Evolutionary conservation across 225 moss, liverwort and hornwort genomes (phyloP).

Genomic region (Physcomitrium patens): DNA sequence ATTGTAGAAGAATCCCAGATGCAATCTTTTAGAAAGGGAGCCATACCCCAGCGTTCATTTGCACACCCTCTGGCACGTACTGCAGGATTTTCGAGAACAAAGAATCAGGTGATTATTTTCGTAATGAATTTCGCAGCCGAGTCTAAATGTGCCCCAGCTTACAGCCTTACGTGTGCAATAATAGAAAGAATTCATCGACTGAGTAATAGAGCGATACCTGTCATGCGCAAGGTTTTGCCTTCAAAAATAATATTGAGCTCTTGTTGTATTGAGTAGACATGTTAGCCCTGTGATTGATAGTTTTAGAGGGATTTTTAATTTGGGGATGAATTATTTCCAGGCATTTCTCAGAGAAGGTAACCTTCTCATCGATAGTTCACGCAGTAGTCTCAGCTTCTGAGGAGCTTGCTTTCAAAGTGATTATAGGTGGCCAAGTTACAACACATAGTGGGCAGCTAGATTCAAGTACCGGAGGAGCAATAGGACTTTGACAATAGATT

Average conservation of each 20-base stretch:
- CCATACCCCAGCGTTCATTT: constrained; percentile 15
- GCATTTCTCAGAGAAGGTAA: too few species aligned
- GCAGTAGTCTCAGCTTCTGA: too few species aligned
- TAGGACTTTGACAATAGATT: constrained; percentile 24
- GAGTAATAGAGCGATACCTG: not conserved
- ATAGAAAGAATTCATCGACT: constrained; percentile 23
- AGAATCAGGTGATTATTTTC: constrained; percentile 12
- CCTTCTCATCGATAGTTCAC: too few species aligned
- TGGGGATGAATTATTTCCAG: too few species aligned
- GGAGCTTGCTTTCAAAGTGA: too few species aligned
- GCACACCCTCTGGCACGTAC: constrained; percentile 1
- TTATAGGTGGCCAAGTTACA: not conserved
- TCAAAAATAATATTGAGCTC: too few species aligned
- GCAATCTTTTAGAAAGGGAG: constrained; percentile 14
- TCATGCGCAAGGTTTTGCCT: too few species aligned
- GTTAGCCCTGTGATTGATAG: too few species aligned
- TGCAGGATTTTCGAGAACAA: constrained; percentile 9
- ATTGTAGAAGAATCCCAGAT: not conserved
- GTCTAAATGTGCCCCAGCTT: constrained; percentile 15
- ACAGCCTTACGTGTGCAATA: constrained; percentile 29
- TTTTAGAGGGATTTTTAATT: too few species aligned
- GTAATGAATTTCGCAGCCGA: constrained; percentile 7
- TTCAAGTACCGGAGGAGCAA: constrained; percentile 69
- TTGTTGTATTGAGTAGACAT: too few species aligned
- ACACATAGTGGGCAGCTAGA: constrained; percentile 61